Percentiles rank a stretch among this genome's conserved stretches.
These are phyloP conservation scores for Leishmania major DNA, from an alignment of 208 protist species.

Conservation along the genomic window DNA sequence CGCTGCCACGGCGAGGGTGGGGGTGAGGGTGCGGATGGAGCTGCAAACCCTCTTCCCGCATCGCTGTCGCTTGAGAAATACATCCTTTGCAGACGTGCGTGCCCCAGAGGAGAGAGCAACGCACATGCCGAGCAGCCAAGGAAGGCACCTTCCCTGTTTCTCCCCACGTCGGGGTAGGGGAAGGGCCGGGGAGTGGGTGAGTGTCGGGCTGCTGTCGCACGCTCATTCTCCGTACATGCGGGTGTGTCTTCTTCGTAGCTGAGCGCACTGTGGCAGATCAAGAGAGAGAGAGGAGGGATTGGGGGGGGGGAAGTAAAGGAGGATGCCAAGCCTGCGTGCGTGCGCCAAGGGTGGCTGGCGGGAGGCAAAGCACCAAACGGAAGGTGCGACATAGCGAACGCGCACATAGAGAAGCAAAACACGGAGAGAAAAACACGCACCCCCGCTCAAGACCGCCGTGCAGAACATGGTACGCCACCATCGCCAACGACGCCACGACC, in stretches of 20 bases:
- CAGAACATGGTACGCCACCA: not conserved
- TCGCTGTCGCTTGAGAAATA: not conserved
- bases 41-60: too few species aligned
- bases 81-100: not conserved
- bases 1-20: not conserved
- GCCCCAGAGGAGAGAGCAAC: not conserved
- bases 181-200: not conserved
- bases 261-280: not conserved
- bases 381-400: not conserved
- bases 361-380: not conserved
- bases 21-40: too few species aligned
- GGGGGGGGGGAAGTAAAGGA: not conserved
- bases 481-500: not conserved
- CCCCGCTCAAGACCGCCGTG: not conserved
- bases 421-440: not conserved
- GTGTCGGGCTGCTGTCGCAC: not conserved
- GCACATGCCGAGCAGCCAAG: not conserved
- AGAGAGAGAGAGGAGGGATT: not conserved
- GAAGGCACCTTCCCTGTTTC: not conserved
- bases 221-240: not conserved
- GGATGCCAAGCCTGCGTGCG: not conserved
- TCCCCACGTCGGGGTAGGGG: not conserved
- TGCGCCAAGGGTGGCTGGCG: not conserved
- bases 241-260: not conserved
- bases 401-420: not conserved